Evolutionary conservation across 2,329 filamentous ascomycete species (phyloP).

Genomic region (Drechslerella coelobrocha): DNA sequence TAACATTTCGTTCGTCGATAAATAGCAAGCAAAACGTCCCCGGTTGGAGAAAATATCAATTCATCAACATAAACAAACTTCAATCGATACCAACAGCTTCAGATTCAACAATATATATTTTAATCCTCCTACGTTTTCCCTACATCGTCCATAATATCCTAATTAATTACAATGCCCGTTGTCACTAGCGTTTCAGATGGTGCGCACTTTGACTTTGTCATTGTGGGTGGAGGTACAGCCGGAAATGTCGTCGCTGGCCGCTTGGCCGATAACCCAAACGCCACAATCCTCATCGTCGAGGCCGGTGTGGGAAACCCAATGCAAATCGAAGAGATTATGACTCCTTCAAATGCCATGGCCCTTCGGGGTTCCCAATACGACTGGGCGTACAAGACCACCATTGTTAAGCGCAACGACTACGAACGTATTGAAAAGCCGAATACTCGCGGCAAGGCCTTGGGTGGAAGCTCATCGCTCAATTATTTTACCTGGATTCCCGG

Average conservation of each 20-base stretch:
- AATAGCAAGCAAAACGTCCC: too few relatives aligned
- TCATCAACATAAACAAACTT: too few relatives aligned
- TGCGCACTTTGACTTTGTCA: slow-evolving; percentile 60
- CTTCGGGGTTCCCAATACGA: slow-evolving; percentile 66
- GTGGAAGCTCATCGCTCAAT: slow-evolving; percentile 67
- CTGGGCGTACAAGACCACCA: slow-evolving; percentile 69
- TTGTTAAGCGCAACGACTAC: slow-evolving; percentile 68
- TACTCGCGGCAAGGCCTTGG: slow-evolving; percentile 66
- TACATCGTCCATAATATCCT: slow-evolving; percentile 55
- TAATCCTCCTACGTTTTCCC: too few relatives aligned
- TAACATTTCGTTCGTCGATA: too few relatives aligned
- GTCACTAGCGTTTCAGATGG: slow-evolving; percentile 57
- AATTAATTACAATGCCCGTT: slow-evolving; percentile 57
- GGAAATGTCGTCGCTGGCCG: slow-evolving; percentile 58
- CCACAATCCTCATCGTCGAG: slow-evolving; percentile 54
- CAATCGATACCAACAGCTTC: not conserved
- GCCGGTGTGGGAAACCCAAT: slow-evolving; percentile 61
- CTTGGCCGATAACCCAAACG: slow-evolving; percentile 53
- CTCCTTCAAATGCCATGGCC: slow-evolving; percentile 64
- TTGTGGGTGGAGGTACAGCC: slow-evolving; percentile 57
- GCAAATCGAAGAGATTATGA: slow-evolving; percentile 64
- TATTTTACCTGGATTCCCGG: slow-evolving; percentile 71
- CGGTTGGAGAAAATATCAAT: too few relatives aligned
- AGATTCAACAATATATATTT: too few relatives aligned
- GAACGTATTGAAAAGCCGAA: slow-evolving; percentile 69